Evolutionary conservation across 371 early-diverging fungal species (phyloP).

Genomic region (Saksenaea oblongispora): DNA sequence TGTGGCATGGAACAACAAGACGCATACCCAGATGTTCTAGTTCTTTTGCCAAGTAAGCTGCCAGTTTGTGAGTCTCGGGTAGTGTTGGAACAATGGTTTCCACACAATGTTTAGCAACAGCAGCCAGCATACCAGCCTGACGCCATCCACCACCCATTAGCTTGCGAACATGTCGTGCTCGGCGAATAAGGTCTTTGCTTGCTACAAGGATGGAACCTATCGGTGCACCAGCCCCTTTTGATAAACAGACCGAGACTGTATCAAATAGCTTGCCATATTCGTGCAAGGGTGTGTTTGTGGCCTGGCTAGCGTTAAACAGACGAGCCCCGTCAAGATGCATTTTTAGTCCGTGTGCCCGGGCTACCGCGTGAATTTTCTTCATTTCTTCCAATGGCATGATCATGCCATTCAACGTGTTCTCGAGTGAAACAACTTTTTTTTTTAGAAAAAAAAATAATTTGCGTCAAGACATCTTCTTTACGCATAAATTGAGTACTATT

Average conservation of each 20-base stretch:
- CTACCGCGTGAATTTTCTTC: constrained; percentile 57
- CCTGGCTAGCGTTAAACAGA: constrained; percentile 84
- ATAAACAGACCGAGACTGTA: constrained; percentile 82
- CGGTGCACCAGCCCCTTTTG: constrained; percentile 89
- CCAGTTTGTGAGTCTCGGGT: constrained; percentile 61
- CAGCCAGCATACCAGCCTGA: constrained; percentile 82
- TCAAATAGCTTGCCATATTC: constrained; percentile 77
- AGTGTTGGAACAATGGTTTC: constrained; percentile 65
- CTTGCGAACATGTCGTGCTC: constrained; percentile 81
- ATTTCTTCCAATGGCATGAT: constrained; percentile 79
- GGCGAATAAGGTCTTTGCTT: constrained; percentile 53
- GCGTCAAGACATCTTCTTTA: neutral
- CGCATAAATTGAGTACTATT: neutral
- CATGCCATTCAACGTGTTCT: constrained; percentile 87
- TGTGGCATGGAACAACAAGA: constrained; percentile 69
- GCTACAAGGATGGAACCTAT: constrained; percentile 85
- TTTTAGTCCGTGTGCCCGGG: constrained; percentile 47
- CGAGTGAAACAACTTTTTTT: constrained; percentile 67
- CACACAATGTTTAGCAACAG: constrained; percentile 70
- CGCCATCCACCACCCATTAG: constrained; percentile 92
- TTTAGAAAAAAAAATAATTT: neutral
- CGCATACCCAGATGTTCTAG: constrained; percentile 60
- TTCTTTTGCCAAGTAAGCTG: constrained; percentile 58
- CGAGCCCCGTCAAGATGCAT: constrained; percentile 90
- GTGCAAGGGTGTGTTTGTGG: constrained; percentile 65